Conservation (phyloP, 2,329 filamentous ascomycete species). For the Berkeleyomyces rouxiae region DNA sequence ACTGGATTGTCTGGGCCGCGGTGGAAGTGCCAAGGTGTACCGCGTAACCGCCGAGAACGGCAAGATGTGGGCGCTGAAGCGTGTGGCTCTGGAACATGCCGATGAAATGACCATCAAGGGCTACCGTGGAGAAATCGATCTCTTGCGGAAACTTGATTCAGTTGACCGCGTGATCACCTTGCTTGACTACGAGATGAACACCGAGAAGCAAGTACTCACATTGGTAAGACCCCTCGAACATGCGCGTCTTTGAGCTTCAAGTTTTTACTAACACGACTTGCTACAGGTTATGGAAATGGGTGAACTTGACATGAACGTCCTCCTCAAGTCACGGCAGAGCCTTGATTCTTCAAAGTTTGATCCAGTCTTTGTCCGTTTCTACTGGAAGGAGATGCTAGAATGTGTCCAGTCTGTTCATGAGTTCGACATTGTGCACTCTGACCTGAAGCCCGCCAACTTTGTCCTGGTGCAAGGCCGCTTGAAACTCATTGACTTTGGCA, state of each 20-base stretch:
- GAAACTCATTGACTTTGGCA: constrained; percentile 97
- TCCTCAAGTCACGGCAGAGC: constrained; percentile 58
- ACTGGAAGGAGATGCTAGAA: constrained; percentile 99
- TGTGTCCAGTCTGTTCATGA: constrained; percentile 81
- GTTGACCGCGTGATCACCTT: constrained; percentile 83
- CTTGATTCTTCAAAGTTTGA: constrained; percentile 64
- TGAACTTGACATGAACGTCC: constrained; percentile 78
- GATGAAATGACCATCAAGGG: constrained; percentile 71
- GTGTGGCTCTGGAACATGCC: constrained; percentile 77
- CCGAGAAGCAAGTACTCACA: constrained; percentile 74
- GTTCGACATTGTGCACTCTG: constrained; percentile 86
- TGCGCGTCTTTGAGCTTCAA: neutral
- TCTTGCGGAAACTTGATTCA: constrained; percentile 63
- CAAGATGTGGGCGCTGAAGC: constrained; percentile 85
- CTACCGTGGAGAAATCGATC: constrained; percentile 89
- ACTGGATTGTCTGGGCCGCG: constrained; percentile 77
- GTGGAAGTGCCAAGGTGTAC: constrained; percentile 88
- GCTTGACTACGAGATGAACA: constrained; percentile 85
- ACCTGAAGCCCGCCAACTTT: constrained; percentile 95
- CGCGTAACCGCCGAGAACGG: constrained; percentile 94
- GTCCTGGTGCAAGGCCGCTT: constrained; percentile 77
- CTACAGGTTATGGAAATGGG: constrained; percentile 85
- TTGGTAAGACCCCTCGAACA: constrained; percentile 40
- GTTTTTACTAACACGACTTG: neutral
- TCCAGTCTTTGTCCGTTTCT: constrained; percentile 81